phyloP scores from a whole-genome alignment of 331 rosid species.

The Spiraea crenata region DNA sequence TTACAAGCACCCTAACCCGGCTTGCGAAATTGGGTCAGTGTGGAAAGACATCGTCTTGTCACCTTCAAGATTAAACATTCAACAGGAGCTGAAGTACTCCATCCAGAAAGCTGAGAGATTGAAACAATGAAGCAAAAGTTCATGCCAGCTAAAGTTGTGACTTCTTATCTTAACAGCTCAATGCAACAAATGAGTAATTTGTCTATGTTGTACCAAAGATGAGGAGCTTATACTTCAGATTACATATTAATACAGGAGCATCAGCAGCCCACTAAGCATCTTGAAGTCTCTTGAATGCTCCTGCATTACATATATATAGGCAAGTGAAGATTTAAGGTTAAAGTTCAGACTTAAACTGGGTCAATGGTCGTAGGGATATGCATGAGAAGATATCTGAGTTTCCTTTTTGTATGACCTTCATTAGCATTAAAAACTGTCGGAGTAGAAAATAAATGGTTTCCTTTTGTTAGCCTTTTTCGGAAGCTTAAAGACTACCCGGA shows the following conservation, averaged over 20 bases:
- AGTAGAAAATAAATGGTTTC: background rate
- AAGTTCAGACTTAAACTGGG: background rate
- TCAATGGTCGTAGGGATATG: background rate
- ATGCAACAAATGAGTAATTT: slow-evolving; percentile 13
- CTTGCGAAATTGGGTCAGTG: slow-evolving; percentile 66
- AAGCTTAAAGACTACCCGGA: background rate
- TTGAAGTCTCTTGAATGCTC: no score
- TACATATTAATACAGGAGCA: no score
- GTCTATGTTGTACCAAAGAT: slow-evolving; percentile 21
- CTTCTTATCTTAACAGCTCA: slow-evolving; percentile 22
- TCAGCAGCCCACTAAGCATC: no score
- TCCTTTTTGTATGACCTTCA: background rate
- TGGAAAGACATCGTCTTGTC: slow-evolving; percentile 97
- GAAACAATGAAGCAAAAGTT: slow-evolving; percentile 25
- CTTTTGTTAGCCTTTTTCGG: background rate
- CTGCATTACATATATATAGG: background rate
- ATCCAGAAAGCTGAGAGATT: slow-evolving; percentile 65
- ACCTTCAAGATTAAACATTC: slow-evolving; percentile 80
- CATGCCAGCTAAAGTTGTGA: slow-evolving; percentile 7
- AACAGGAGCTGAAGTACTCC: slow-evolving; percentile 79
- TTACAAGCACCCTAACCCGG: slow-evolving; percentile 74
- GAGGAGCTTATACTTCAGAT: slow-evolving; percentile 29
- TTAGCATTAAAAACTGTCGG: background rate
- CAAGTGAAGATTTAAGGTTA: slow-evolving; percentile 13
- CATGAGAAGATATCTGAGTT: background rate